Evolutionary conservation across 768 basidiomycete genomes (phyloP).

Genomic region (Pulveroboletus ravenelii): DNA sequence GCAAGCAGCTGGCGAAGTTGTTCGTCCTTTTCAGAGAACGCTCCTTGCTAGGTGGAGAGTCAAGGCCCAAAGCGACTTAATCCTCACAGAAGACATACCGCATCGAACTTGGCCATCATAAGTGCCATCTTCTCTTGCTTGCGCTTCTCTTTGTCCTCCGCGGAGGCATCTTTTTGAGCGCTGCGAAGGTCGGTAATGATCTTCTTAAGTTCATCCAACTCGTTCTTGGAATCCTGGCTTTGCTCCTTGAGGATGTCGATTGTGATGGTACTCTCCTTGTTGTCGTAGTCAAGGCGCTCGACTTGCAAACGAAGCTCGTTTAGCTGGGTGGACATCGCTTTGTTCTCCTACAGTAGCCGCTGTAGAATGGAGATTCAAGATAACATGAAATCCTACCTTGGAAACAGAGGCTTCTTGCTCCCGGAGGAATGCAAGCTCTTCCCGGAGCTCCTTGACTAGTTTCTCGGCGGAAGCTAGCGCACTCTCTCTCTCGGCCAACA

Average conservation of each 20-base stretch:
- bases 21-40: constrained; percentile 93
- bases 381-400: constrained; percentile 45
- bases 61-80: neutral
- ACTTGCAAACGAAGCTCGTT: constrained; percentile 90
- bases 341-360: constrained; percentile 70
- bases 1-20: constrained; percentile 79
- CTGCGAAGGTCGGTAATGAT: constrained; percentile 73
- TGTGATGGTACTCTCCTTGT: constrained; percentile 90
- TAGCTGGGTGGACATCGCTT: constrained; percentile 86
- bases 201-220: constrained; percentile 86
- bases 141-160: constrained; percentile 97
- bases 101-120: constrained; percentile 99
- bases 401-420: constrained; percentile 81
- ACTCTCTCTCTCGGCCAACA: constrained; percentile 88
- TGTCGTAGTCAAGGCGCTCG: constrained; percentile 90
- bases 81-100: constrained; percentile 47
- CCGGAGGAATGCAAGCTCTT: constrained; percentile 85
- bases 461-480: constrained; percentile 77
- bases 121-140: constrained; percentile 99
- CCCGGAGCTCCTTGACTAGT: constrained; percentile 79
- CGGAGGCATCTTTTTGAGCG: constrained; percentile 77
- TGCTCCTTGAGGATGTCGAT: constrained; percentile 95
- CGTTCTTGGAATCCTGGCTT: constrained; percentile 77
- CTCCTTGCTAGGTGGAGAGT: constrained; percentile 60
- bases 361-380: constrained; percentile 5